Percentiles rank a stretch among this genome's conserved stretches.
Conservation (phyloP, 306 rosid species). For the Crataegus laevigata region DNA sequence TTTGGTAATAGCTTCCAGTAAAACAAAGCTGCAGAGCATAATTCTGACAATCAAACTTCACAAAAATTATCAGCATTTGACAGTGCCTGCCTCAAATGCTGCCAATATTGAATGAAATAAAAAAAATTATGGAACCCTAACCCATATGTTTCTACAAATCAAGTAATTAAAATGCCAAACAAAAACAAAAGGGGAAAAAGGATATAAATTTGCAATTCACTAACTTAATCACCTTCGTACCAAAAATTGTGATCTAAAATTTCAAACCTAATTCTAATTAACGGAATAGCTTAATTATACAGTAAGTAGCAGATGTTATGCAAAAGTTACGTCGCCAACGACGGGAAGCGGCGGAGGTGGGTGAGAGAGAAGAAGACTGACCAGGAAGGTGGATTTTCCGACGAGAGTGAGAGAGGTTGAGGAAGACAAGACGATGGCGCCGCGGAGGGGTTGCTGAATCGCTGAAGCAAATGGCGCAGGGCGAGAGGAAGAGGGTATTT, state of each 20-base stretch:
- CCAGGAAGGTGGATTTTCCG: neutral
- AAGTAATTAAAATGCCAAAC: neutral
- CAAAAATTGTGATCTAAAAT: neutral
- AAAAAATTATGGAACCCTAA: neutral
- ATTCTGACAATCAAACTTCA: neutral
- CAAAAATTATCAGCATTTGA: no score
- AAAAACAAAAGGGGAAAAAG: neutral
- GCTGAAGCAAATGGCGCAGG: neutral
- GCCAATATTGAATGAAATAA: no score
- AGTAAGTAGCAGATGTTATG: neutral
- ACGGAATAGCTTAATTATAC: neutral
- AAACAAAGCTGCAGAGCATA: neutral
- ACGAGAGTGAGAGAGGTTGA: neutral
- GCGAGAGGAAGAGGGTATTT: neutral
- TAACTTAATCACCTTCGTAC: neutral
- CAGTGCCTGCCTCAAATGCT: neutral
- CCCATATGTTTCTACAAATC: neutral
- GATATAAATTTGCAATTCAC: neutral
- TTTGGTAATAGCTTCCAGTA: neutral
- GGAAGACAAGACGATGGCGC: neutral
- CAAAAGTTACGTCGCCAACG: neutral
- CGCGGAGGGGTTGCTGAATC: neutral
- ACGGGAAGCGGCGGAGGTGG: neutral
- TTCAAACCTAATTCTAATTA: neutral
- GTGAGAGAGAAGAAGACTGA: neutral